Evolutionary conservation across 2,329 filamentous ascomycete genomes (phyloP).

Genomic region (Aspergillus ochraceoroseus): DNA sequence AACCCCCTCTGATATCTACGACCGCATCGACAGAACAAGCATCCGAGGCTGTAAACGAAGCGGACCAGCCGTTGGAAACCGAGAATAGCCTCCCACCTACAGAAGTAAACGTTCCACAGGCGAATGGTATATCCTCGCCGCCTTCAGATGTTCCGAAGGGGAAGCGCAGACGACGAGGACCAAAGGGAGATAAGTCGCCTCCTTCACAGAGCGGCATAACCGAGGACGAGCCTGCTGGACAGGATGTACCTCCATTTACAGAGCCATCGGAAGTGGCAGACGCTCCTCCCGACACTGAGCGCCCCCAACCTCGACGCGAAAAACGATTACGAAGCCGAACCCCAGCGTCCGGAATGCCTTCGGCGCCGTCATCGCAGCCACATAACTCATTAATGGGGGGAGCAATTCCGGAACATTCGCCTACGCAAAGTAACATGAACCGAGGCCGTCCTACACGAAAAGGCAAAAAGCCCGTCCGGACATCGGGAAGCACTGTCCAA

Average conservation of each 20-base stretch:
- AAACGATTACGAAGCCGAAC: slow-evolving; percentile 11
- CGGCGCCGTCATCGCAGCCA: background rate
- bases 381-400: background rate
- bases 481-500: background rate
- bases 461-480: slow-evolving; percentile 8
- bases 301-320: slow-evolving; percentile 2
- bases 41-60: background rate
- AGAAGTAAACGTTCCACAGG: slow-evolving; percentile 4
- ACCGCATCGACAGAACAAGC: background rate
- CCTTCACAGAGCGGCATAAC: slow-evolving; percentile 5
- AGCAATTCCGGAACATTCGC: slow-evolving; percentile 3
- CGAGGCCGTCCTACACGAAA: slow-evolving; percentile 12
- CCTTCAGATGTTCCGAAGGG: slow-evolving; percentile 5
- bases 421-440: background rate
- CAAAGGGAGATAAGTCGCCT: slow-evolving; percentile 6
- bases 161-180: slow-evolving; percentile 12
- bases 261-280: slow-evolving; percentile 3
- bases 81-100: background rate
- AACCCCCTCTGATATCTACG: background rate
- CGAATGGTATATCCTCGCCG: slow-evolving; percentile 11
- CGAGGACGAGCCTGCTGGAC: background rate
- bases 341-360: background rate
- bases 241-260: background rate
- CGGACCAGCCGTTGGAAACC: background rate
- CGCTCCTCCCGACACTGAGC: background rate